Conservation (phyloP, 73 alveolate species). For the Blepharisma japonicum region DNA sequence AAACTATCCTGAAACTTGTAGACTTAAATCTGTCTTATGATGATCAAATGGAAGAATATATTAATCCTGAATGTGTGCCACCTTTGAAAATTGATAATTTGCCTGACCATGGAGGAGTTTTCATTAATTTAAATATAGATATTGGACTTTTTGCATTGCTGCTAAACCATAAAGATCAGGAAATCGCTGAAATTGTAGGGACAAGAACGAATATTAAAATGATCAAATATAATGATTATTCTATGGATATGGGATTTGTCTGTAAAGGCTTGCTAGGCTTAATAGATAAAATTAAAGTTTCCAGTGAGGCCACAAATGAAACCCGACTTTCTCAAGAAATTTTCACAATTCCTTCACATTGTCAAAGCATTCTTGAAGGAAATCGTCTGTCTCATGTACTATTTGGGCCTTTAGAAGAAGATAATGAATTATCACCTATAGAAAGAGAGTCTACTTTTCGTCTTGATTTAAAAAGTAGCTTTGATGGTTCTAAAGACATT, state of each 20-base stretch:
- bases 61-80: conserved; percentile 18
- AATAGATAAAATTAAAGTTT: neutral
- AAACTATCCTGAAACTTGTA: neutral
- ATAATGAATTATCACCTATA: neutral
- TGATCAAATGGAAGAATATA: conserved; percentile 25
- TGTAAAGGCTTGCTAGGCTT: conserved; percentile 5
- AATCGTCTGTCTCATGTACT: neutral
- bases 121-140: neutral
- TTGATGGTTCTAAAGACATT: conserved; percentile 12
- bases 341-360: neutral
- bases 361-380: neutral
- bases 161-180: conserved; percentile 2
- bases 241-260: neutral
- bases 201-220: neutral
- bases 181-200: neutral
- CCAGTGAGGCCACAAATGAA: neutral
- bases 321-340: neutral
- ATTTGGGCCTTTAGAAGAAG: conserved; percentile 6
- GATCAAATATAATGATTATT: conserved; percentile 31
- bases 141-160: neutral
- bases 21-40: conserved; percentile 27
- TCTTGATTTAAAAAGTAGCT: neutral
- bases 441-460: neutral
- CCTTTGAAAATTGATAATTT: neutral
- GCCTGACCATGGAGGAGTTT: conserved; percentile 34